phyloP scores from a whole-genome alignment of 2,329 filamentous ascomycete genomes.

The Phialocephala subalpina region DNA sequence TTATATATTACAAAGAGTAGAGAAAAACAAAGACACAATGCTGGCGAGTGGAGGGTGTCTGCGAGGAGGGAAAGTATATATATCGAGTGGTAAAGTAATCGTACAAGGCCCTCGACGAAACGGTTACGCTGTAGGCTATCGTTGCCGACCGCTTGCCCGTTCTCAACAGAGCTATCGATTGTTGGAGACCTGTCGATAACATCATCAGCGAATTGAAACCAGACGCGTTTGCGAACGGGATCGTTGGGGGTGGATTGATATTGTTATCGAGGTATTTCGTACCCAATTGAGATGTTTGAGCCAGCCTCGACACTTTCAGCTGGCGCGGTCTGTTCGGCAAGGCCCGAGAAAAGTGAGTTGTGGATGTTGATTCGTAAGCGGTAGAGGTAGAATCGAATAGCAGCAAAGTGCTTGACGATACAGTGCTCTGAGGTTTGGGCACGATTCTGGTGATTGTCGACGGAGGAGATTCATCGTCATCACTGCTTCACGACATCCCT shows the following conservation, averaged over 20 bases:
- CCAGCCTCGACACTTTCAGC: constrained; percentile 1
- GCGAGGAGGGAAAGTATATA: background rate
- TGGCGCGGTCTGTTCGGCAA: background rate
- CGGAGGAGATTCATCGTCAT: background rate
- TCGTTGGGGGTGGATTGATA: background rate
- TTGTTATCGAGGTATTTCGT: background rate
- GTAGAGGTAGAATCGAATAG: background rate
- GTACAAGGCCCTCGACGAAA: background rate
- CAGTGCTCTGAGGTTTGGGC: background rate
- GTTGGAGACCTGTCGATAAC: background rate
- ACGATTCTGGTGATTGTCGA: background rate
- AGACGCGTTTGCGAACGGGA: background rate
- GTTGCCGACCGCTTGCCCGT: background rate
- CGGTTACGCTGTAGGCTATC: background rate
- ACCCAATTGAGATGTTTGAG: background rate
- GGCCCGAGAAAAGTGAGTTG: background rate
- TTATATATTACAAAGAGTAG: constrained; percentile 12
- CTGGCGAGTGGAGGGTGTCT: background rate
- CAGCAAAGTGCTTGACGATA: background rate
- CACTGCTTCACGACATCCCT: background rate
- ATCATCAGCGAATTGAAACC: background rate
- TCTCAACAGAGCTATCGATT: background rate
- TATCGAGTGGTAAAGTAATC: background rate
- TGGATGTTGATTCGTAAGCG: background rate
- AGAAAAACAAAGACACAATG: constrained; percentile 29